Evolutionary conservation across 345 rosid genomes (phyloP), one percentile per base, ranked within the genome.

Genomic region (Psidium guajava): DNA sequence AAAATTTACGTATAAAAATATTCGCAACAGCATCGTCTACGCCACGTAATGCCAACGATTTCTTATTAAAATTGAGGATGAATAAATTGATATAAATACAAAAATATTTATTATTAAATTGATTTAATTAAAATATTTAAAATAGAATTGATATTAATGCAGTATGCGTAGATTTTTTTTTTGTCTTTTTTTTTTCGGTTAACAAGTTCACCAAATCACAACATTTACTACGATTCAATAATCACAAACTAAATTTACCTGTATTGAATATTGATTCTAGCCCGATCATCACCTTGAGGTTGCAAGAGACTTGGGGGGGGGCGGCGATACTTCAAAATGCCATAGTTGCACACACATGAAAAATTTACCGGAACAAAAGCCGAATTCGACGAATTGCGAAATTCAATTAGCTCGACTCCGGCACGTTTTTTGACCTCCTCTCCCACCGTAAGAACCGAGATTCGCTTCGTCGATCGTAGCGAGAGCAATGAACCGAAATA

Each of bases 21-120:
- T 10, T 49, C 51, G 11, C 3, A 13, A 0, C 2, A 49, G 3
- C 11, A 0, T 49, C 51, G 3, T 49, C 0, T 11, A 1, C 9
- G 11, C 50, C 2, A 47, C 50, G 50, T 47, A 47, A 47, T 6
- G 9, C 49, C 49, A 6, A 5, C 5, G 44, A 42, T 42, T 42
- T 42, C 44, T 42, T 6, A 3, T 47, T 11, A 47, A 47, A 47
- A 47, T 47, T 47, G 50, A 2, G 10, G 11, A 47, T 8, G 50
- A 9, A 9, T 47, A 11, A 47, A 47, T 42, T 42, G 44, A 4
- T 42, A 42, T 6, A 0, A 42, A 42, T 42, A 4, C 5, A n/a
- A 42, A 42, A 42, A 42, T 5, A 5, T 42, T 42, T 42, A 42
- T 0, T 5, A 42, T 6, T 42, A 42, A 42, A 42, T 42, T 42